Base-by-base conservation (phyloP, 2,329 filamentous ascomycete genomes). In the Fonsecaea nubica region DNA sequence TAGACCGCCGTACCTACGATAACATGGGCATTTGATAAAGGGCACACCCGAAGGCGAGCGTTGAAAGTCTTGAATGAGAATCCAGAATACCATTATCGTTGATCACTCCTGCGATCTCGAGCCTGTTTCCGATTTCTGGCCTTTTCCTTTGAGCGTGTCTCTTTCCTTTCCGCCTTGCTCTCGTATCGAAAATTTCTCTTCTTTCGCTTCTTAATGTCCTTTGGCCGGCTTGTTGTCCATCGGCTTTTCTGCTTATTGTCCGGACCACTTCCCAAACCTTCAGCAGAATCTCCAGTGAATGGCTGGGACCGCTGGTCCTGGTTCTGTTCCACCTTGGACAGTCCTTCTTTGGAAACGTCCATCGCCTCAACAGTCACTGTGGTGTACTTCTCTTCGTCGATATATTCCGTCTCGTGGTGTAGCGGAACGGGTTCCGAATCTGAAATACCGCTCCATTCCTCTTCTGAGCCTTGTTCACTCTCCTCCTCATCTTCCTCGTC, bases 151-250 rank as follows among this genome's bases (percentile, higher is more conserved):
- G 81, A 77, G 70, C 84, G 80, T 52, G 84, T 84, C 36, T 83
- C 74, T 75, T 86, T 91, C 75, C 95, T 86, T 73, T 97, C 94
- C 36, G 88, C 81, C 81, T 96, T 97, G 69, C 86, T 91, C 81
- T 98, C 92, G 78, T 99, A 99, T 69, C 92, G 87, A 76, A 98
- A 98, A 80, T 93, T 92, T 80, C 93, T 96, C 81, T 91, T 93
- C 82, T 90, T 92, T 80, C 92, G 93, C 32, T 59, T 65, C 32
- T 66, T 72, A 10, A 58, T 60, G 32, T 77, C 75, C 33, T 65
- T 64, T 25, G 66, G 65, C 25, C 65, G 70, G 5, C 63, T 82
- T 76, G 87, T 87, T 65, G 81, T 83, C 81, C 81, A 82, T 62
- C 76, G 74, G 55, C 77, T 74, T 76, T 81, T 85, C 64, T 68